Base-by-base conservation (phyloP, 371 early-diverging fungal species). In the Coemansia sp. region DNA sequence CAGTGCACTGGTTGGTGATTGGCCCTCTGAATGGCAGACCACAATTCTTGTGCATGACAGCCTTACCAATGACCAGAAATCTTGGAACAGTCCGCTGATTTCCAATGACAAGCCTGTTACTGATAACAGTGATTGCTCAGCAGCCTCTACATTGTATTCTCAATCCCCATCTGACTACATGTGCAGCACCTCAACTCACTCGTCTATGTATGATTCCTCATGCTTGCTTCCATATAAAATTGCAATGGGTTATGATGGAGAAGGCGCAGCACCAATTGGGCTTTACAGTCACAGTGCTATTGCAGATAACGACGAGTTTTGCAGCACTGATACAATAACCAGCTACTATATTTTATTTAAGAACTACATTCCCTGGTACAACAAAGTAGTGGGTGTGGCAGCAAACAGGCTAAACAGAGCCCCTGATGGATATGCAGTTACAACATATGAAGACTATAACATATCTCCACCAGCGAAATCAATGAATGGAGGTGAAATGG, bases 271-370 rank as follows among this genome's bases (percentile, higher is more conserved):
- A 8, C 38, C 60, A 14, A 32, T 60, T 42, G 60, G 60, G 6
- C n/a, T 63, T 3, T 63, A 63, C 37, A 63, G 64, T 12, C 46
- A 63, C 34, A 63, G 50, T 12, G 38, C 64, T 4, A 40, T 60
- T n/a, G 31, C 58, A 1, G 42, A 14, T 14, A 63, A 31, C 1
- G 43, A 39, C 49, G 48, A 14, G 8, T 58, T 63, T 34, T 63
- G 64, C 14, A 34, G 60, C 11, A 38, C 52, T 3, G 52, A 18
- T 7, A 34, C 52, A 5, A 32, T 36, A 4, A 52, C 34, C 32
- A 52, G n/a, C 52, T 52, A 52, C 37, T 52, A 34, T 24, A 52
- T 52, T 52, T 36, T 52, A 36, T 52, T 52, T 24, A 52, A 52
- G 34, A 52, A 52, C 34, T 52, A 52, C 16, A 52, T 52, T 36